Percentiles rank a stretch among this genome's conserved stretches.
These are phyloP conservation scores for Didymella glomerata DNA, from an alignment of 2,329 filamentous ascomycete genomes.

Conservation along the genomic window DNA sequence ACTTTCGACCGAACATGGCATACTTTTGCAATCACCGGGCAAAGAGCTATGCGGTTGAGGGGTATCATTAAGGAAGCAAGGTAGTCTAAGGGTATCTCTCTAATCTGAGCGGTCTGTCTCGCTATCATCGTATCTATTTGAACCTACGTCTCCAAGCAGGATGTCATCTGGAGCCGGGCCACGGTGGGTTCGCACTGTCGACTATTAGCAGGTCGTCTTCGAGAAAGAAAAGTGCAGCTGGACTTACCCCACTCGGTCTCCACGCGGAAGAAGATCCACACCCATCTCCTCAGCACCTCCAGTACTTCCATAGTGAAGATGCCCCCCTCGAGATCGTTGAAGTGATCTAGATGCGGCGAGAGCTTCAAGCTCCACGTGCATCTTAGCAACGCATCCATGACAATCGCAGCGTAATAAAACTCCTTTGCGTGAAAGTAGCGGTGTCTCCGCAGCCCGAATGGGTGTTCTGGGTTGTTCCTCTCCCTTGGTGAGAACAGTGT, in stretches of 20 bases:
- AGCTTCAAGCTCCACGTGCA: conserved; percentile 94
- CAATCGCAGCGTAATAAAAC: conserved; percentile 84
- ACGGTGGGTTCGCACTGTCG: conserved; percentile 61
- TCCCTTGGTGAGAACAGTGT: conserved; percentile 74
- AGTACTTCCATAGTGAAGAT: conserved; percentile 88
- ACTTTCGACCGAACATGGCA: not conserved
- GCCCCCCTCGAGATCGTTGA: conserved; percentile 85
- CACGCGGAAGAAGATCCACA: conserved; percentile 96
- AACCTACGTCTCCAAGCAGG: conserved; percentile 69
- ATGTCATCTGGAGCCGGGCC: conserved; percentile 73
- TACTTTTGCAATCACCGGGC: not conserved
- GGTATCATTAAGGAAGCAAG: conserved; percentile 11
- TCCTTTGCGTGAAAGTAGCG: conserved; percentile 75
- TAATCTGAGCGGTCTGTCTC: conserved; percentile 33
- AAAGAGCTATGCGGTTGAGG: not conserved
- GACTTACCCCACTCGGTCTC: conserved; percentile 88
- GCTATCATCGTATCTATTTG: conserved; percentile 71
- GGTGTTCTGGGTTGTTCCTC: conserved; percentile 70
- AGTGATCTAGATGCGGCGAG: conserved; percentile 79
- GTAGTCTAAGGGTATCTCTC: conserved; percentile 18
- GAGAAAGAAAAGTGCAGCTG: not conserved
- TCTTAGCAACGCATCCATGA: conserved; percentile 79
- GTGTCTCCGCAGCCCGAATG: conserved; percentile 78
- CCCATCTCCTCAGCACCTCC: conserved; percentile 88
- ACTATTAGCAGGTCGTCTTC: conserved; percentile 22